phyloP scores from a whole-genome alignment of 2,329 filamentous ascomycete genomes.

The Fusarium sororula region DNA sequence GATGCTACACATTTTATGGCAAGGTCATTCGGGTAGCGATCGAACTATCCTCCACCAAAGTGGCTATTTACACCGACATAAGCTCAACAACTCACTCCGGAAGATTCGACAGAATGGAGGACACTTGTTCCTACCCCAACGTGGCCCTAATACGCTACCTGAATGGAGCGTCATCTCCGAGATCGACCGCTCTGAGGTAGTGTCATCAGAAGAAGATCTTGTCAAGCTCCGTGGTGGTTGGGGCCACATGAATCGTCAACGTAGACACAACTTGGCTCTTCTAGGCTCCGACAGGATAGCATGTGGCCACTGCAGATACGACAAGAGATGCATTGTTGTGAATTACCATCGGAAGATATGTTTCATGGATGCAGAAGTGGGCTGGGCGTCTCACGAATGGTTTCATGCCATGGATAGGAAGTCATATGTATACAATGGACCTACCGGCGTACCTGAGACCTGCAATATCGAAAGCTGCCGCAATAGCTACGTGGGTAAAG shows the following conservation, averaged over 20 bases:
- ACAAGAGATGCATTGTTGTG: neutral
- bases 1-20: neutral
- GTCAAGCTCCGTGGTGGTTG: neutral
- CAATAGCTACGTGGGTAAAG: neutral
- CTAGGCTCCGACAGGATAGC: neutral
- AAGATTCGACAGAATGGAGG: neutral
- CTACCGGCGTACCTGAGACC: neutral
- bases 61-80: neutral
- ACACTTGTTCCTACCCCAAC: rapidly evolving
- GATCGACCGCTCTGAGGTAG: neutral
- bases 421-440: neutral
- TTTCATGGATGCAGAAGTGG: neutral
- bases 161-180: neutral
- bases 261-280: neutral
- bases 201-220: neutral
- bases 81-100: neutral
- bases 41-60: neutral
- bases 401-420: neutral
- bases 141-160: rapidly evolving
- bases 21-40: neutral
- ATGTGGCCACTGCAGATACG: neutral
- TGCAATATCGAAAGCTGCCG: rapidly evolving
- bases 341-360: neutral
- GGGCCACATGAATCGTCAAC: neutral
- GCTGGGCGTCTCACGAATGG: neutral